phyloP scores from a whole-genome alignment of 2,329 filamentous ascomycete genomes.

The Chalaropsis thielavioides region DNA sequence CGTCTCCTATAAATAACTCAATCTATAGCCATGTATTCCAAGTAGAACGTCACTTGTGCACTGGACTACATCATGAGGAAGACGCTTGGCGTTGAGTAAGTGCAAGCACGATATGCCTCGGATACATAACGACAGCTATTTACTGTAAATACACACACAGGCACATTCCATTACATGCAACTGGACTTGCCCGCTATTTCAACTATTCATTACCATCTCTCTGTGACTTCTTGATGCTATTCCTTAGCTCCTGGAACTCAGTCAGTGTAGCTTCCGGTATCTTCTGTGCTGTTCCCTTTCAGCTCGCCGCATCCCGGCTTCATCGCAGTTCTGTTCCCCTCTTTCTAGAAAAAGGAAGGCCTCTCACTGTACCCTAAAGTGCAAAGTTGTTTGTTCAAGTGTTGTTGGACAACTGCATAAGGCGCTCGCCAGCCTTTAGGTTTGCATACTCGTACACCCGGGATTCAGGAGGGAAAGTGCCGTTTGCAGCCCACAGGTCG shows the following conservation, averaged over 20 bases:
- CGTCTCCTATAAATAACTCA: too few relatives aligned
- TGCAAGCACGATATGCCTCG: neutral
- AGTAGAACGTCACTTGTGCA: neutral
- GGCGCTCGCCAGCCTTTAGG: conserved; percentile 42
- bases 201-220: neutral
- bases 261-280: neutral
- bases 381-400: neutral
- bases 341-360: neutral
- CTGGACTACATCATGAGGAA: neutral
- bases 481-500: conserved; percentile 80
- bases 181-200: neutral
- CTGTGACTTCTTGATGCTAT: neutral
- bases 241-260: neutral
- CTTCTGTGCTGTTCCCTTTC: neutral
- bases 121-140: neutral
- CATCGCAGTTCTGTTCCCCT: neutral
- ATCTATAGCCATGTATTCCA: neutral
- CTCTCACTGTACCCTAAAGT: neutral
- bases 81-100: neutral
- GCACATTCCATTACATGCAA: neutral
- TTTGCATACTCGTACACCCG: conserved; percentile 54
- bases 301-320: neutral
- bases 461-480: conserved; percentile 66
- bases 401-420: conserved; percentile 34
- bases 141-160: neutral